These are phyloP conservation scores for Vitis rotundifolia DNA, from an alignment of 164 flowering plant genomes.

Conservation along the genomic window DNA sequence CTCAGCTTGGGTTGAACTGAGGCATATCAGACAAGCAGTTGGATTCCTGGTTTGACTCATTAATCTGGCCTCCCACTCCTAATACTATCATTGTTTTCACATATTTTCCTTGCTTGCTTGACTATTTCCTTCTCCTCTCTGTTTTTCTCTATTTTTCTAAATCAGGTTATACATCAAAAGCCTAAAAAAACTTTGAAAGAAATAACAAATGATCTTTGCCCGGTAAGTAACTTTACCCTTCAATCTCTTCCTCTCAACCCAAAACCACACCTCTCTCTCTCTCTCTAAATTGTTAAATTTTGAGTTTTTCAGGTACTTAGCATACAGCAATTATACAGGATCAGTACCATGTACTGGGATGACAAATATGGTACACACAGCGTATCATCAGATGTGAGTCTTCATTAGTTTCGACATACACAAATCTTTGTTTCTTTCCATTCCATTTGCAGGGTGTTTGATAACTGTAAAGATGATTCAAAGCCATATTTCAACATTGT, in stretches of 20 bases:
- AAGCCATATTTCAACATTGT: background rate
- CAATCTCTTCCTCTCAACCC: background rate
- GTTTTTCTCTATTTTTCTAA: constrained; percentile 6
- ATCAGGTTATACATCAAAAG: constrained; percentile 81
- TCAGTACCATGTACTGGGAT: constrained; percentile 88
- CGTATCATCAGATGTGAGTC: constrained; percentile 72
- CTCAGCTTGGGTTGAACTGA: too few species aligned
- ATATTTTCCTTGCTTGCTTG: background rate
- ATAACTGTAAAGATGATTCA: background rate
- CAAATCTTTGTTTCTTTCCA: background rate
- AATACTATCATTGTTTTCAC: background rate
- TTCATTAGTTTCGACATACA: background rate
- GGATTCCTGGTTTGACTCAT: too few species aligned
- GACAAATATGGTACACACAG: constrained; percentile 88
- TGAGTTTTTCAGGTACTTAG: constrained; percentile 59
- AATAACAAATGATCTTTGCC: constrained; percentile 76
- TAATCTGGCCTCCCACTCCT: too few species aligned
- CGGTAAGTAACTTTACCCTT: constrained; percentile 39
- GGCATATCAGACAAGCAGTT: too few species aligned
- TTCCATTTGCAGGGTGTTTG: background rate
- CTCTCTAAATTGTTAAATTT: background rate
- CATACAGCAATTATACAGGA: constrained; percentile 78
- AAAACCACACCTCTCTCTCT: background rate
- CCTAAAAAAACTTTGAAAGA: constrained; percentile 75
- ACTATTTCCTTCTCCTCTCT: background rate